Base-by-base conservation (phyloP, 1,284 basidiomycete genomes). In the Cerrena zonata region DNA sequence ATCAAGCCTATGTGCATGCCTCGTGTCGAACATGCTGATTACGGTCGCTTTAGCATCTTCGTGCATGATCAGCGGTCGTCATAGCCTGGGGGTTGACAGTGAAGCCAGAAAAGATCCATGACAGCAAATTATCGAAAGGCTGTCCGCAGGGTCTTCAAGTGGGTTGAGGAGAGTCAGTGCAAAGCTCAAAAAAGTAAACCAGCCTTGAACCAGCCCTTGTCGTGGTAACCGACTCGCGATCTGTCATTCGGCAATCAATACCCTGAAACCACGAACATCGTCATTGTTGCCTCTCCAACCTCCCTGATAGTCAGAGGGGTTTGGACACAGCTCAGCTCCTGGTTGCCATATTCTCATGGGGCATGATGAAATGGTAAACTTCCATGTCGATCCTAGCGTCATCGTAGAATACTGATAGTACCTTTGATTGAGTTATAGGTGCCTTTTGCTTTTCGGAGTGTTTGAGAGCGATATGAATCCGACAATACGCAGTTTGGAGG, bases 21-120 rank as follows among this genome's bases (percentile, higher is more conserved):
- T 62, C 61, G 56, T 62, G 61, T 51, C 38, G 36, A 43, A 55
- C 61, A 61, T 54, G 61, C 61, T 23, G 49, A 39, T 27, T 30
- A 23, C 27, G 49, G 50, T 45, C 25, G 45, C 34, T 43, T 49
- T 37, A 19, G 22, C 26, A 23, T 30, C 40, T n/a, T 38, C 37
- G 19, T 36, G n/a, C 11, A 23, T 40, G 37, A 48, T 48, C 36
- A 39, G 36, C 47, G 36, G 25, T 23, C 19, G 24, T 18, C 10
- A 15, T 15, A 21, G 4, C 41, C 41, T 3, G 13, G 5, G 41
- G 13, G 19, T 23, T 13, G 41, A 42, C 18, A 18, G 7, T 19
- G 5, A 7, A 18, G 39, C 10, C 18, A 19, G 10, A 18, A 18
- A 40, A 10, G 12, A 23, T 7, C 25, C 24, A 24, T 12, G 22